Evolutionary conservation across 495 filamentous ascomycete genomes (phyloP).

Genomic region (Trichoderma virens): DNA sequence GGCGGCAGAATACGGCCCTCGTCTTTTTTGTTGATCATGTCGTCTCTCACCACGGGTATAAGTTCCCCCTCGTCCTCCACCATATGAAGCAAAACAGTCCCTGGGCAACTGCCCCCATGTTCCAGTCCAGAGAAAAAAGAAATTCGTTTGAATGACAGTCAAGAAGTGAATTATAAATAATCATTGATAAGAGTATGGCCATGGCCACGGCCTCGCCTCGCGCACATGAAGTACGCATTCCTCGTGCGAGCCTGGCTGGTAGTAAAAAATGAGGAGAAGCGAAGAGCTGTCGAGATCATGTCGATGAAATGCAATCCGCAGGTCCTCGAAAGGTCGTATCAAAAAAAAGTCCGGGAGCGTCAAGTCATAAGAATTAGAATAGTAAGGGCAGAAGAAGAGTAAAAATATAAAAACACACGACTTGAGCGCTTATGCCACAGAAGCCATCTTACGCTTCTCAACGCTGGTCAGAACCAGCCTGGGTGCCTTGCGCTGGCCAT

Average conservation of each 20-base stretch:
- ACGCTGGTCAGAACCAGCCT: conserved; percentile 81
- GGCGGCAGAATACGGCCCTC: not conserved
- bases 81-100: not conserved
- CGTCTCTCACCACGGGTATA: not conserved
- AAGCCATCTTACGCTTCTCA: conserved; percentile 69
- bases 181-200: conserved; percentile 2
- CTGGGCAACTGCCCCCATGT: not conserved
- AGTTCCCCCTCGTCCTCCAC: not conserved
- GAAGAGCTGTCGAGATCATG: conserved; percentile 7
- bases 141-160: conserved; percentile 3
- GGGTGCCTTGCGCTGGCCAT: conserved; percentile 69
- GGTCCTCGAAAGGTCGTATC: not conserved
- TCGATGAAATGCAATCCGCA: conserved; percentile 10
- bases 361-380: conserved; percentile 9
- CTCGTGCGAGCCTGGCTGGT: not conserved
- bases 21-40: not conserved
- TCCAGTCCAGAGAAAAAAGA: not conserved
- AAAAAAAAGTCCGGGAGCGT: conserved; percentile 8
- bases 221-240: not conserved
- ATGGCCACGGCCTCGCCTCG: not conserved
- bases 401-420: not conserved
- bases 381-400: not conserved
- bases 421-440: conserved; percentile 2
- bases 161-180: conserved; percentile 8
- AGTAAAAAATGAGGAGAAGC: not conserved